Percentiles rank a stretch among this genome's conserved stretches.
These are phyloP conservation scores for Wickerhamomyces sydowiorum DNA, from an alignment of 805 yeast genomes.

Conservation along the genomic window DNA sequence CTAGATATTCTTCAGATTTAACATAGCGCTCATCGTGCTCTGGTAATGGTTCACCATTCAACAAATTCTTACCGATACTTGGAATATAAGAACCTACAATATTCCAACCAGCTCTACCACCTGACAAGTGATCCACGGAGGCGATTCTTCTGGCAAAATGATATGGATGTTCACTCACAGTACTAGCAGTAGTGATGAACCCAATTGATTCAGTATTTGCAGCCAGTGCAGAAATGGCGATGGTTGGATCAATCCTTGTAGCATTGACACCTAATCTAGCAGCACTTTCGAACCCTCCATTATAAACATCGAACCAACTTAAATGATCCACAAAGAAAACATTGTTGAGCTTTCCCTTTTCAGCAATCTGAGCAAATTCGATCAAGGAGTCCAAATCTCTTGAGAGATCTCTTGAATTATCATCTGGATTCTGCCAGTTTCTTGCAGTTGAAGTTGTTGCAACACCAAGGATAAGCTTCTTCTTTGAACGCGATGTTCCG, in stretches of 20 bases:
- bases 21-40: conserved; percentile 32
- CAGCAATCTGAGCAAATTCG: conserved; percentile 26
- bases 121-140: conserved; percentile 34
- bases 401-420: neutral
- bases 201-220: conserved; percentile 29
- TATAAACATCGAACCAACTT: conserved; percentile 34
- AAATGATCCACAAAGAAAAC: conserved; percentile 35
- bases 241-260: conserved; percentile 35
- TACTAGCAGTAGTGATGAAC: conserved; percentile 34
- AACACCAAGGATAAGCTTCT: neutral
- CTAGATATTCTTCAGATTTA: conserved; percentile 33
- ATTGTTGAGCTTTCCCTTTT: conserved; percentile 30
- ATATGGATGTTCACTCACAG: conserved; percentile 36
- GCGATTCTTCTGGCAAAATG: conserved; percentile 33
- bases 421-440: neutral
- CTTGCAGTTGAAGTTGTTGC: neutral
- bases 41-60: conserved; percentile 28
- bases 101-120: conserved; percentile 40
- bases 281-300: conserved; percentile 16
- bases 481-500: too few relatives aligned
- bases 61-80: conserved; percentile 30
- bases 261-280: conserved; percentile 23
- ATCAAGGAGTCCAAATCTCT: conserved; percentile 16
- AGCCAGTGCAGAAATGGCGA: conserved; percentile 35
- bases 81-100: conserved; percentile 34